Evolutionary conservation across 208 protist species (phyloP).

Genomic region (Trypanosoma boissoni): DNA sequence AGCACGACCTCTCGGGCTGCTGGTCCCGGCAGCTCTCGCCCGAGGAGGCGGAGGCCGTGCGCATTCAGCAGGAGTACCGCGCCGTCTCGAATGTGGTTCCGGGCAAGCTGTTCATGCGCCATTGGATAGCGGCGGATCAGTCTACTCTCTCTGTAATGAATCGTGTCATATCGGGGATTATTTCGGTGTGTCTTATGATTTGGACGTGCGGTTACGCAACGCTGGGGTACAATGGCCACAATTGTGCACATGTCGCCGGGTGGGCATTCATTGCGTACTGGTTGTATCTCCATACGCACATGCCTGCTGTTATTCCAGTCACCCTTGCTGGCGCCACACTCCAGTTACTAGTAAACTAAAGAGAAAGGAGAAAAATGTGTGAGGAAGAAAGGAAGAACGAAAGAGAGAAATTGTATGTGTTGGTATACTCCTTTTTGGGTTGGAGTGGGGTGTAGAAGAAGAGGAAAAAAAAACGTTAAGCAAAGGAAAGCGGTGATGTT

Average conservation of each 20-base stretch:
- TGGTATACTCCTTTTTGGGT: not conserved
- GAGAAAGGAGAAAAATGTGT: not conserved
- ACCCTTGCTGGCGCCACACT: slow-evolving; percentile 39
- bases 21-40: slow-evolving; percentile 45
- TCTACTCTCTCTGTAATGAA: slow-evolving; percentile 84
- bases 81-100: slow-evolving; percentile 83
- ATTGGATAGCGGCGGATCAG: slow-evolving; percentile 89
- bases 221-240: slow-evolving; percentile 86
- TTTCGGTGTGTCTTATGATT: slow-evolving; percentile 77
- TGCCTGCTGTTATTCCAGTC: slow-evolving; percentile 51
- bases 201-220: slow-evolving; percentile 82
- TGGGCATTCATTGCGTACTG: slow-evolving; percentile 86
- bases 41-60: slow-evolving; percentile 44
- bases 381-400: not conserved
- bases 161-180: slow-evolving; percentile 81
- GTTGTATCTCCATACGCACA: slow-evolving; percentile 82
- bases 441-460: too few species aligned
- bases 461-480: not conserved
- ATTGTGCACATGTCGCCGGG: slow-evolving; percentile 65
- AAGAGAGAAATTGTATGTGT: not conserved
- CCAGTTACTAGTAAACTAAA: slow-evolving; percentile 74
- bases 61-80: slow-evolving; percentile 49
- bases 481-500: not conserved
- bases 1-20: slow-evolving; percentile 76
- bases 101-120: slow-evolving; percentile 91